These are phyloP conservation scores for Ensete ventricosum DNA, from an alignment of 176 grass and related monocot genomes.

Conservation along the genomic window DNA sequence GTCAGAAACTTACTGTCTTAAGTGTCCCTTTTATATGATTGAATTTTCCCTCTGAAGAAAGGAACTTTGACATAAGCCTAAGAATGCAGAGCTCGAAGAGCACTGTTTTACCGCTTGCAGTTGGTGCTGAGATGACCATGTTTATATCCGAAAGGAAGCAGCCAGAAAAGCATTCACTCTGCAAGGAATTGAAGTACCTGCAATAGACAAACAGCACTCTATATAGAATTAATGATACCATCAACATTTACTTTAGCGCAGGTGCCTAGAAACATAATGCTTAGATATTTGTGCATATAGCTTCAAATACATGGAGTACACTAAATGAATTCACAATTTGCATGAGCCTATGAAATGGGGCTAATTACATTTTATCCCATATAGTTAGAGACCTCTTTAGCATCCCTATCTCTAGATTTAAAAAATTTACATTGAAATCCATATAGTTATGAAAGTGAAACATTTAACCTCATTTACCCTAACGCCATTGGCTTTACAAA, in stretches of 20 bases:
- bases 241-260: background rate
- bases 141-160: constrained; percentile 78
- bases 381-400: too few species aligned
- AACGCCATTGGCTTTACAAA: too few species aligned
- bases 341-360: background rate
- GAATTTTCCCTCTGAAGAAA: constrained; percentile 64
- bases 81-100: constrained; percentile 93
- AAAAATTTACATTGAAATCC: too few species aligned
- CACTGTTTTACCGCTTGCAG: constrained; percentile 89
- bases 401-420: too few species aligned
- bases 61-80: constrained; percentile 72
- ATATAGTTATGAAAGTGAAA: too few species aligned
- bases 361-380: too few species aligned
- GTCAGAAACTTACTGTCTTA: constrained; percentile 66
- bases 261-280: background rate
- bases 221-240: background rate
- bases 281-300: too few species aligned
- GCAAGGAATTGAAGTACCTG: constrained; percentile 97
- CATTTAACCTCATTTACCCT: too few species aligned
- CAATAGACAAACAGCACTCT: constrained; percentile 6
- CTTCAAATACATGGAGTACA: background rate
- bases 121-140: constrained; percentile 95
- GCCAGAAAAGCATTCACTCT: constrained; percentile 73
- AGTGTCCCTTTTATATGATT: constrained; percentile 55
- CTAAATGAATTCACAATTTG: background rate